Evolutionary conservation across 345 rosid genomes (phyloP).

Genomic region (Odontarrhena argentea): DNA sequence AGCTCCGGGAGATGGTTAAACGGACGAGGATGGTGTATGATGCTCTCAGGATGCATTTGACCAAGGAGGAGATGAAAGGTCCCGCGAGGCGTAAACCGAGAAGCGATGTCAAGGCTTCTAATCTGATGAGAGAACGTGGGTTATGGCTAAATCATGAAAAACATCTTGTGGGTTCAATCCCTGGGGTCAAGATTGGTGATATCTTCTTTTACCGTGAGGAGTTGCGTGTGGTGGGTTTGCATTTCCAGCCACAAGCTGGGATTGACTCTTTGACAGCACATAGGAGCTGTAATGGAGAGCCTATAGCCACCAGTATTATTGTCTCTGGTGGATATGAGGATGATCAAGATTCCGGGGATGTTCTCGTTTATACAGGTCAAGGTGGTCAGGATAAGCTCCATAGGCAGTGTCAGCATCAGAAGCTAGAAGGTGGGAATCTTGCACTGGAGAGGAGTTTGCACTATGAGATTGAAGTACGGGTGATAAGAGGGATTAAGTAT

Average conservation of each 20-base stretch:
- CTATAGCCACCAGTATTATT: constrained; percentile 74
- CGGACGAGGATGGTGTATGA: constrained; percentile 67
- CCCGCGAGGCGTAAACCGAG: constrained; percentile 46
- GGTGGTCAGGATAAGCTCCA: constrained; percentile 74
- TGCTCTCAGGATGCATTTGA: constrained; percentile 56
- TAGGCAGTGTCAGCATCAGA: constrained; percentile 71
- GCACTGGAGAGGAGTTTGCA: constrained; percentile 83
- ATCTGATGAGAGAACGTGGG: constrained; percentile 53
- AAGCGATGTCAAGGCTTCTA: constrained; percentile 55
- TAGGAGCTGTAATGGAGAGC: constrained; percentile 66
- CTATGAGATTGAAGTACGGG: constrained; percentile 72
- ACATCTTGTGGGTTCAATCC: constrained; percentile 70
- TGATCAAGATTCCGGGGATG: constrained; percentile 72
- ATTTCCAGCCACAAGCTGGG: constrained; percentile 79
- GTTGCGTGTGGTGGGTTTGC: constrained; percentile 69
- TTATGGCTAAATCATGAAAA: constrained; percentile 72
- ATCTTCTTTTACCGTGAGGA: constrained; percentile 72
- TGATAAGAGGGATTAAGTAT: constrained; percentile 69
- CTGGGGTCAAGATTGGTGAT: constrained; percentile 77
- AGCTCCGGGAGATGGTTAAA: constrained; percentile 54
- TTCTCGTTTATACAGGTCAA: constrained; percentile 70
- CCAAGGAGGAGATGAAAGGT: constrained; percentile 47
- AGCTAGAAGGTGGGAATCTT: constrained; percentile 79
- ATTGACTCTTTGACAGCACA: constrained; percentile 68
- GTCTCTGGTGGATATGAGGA: constrained; percentile 90